Percentiles rank a stretch among this genome's conserved stretches.
These are phyloP conservation scores for Borovskyia barvae DNA, from an alignment of 208 protist genomes.

Conservation along the genomic window DNA sequence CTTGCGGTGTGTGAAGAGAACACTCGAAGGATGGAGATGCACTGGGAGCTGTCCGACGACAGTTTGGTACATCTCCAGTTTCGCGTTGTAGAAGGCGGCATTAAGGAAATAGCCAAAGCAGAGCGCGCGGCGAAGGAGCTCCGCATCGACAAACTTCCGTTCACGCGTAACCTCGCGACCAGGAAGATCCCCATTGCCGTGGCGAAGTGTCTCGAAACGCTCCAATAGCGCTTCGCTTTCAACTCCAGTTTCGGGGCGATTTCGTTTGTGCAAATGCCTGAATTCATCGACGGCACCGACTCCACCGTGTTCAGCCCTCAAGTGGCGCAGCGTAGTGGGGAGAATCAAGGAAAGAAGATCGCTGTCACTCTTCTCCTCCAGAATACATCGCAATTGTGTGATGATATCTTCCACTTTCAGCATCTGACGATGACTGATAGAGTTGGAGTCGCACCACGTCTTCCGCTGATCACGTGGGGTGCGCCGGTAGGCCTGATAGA, in stretches of 20 bases:
- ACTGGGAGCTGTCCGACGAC: conserved; percentile 78
- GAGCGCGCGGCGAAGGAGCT: conserved; percentile 74
- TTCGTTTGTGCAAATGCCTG: conserved; percentile 5
- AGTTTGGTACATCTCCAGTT: conserved; percentile 81
- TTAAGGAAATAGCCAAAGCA: conserved; percentile 89
- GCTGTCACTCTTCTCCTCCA: conserved; percentile 60
- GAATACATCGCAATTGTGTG: conserved; percentile 64
- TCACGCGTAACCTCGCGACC: neutral
- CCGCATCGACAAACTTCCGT: conserved; percentile 52
- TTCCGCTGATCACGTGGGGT: conserved; percentile 60
- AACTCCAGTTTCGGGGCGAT: neutral
- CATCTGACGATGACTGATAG: conserved; percentile 79
- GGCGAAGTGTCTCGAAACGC: conserved; percentile 17
- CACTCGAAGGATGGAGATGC: conserved; percentile 85
- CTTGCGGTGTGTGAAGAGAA: conserved; percentile 78
- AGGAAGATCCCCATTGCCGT: conserved; percentile 6
- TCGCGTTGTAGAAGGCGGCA: conserved; percentile 88
- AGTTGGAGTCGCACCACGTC: conserved; percentile 82
- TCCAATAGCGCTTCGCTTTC: conserved; percentile 30
- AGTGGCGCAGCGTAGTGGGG: conserved; percentile 21
- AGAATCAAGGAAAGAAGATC: conserved; percentile 45
- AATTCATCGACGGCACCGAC: neutral
- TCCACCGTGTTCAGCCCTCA: neutral
- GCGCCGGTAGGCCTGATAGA: conserved; percentile 78
- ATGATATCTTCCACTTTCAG: conserved; percentile 86